phyloP scores from a whole-genome alignment of 352 stramenopile genomes.

The Phytophthora uliginosa region DNA sequence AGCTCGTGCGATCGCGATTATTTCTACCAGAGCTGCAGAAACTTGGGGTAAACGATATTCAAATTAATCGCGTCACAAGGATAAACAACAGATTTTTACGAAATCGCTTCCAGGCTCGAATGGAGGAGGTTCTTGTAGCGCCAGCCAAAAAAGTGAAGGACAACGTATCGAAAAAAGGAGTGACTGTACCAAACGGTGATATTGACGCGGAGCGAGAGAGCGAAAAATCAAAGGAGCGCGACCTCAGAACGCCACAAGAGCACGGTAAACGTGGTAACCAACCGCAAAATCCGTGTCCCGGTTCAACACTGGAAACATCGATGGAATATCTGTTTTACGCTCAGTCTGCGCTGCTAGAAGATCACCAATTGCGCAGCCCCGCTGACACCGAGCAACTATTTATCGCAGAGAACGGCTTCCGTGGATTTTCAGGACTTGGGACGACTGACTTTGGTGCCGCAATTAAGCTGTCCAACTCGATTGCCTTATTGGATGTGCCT shows the following conservation, averaged over 20 bases:
- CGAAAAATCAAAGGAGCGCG: slow-evolving; percentile 9
- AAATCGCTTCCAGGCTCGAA: slow-evolving; percentile 87
- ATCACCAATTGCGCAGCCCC: slow-evolving; percentile 42
- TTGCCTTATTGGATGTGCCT: slow-evolving; percentile 64
- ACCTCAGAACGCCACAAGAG: slow-evolving; percentile 8
- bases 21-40: slow-evolving; percentile 61
- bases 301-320: slow-evolving; percentile 55
- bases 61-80: slow-evolving; percentile 85
- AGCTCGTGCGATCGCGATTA: slow-evolving; percentile 83
- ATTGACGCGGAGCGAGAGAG: slow-evolving; percentile 8
- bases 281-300: slow-evolving; percentile 24
- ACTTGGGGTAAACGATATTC: slow-evolving; percentile 72
- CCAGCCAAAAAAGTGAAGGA: slow-evolving; percentile 75
- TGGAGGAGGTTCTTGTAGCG: slow-evolving; percentile 79
- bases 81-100: slow-evolving; percentile 92
- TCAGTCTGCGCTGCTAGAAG: slow-evolving; percentile 54
- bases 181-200: slow-evolving; percentile 62
- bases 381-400: slow-evolving; percentile 65
- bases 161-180: slow-evolving; percentile 85
- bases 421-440: slow-evolving; percentile 58
- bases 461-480: slow-evolving; percentile 83
- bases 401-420: slow-evolving; percentile 78
- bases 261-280: slow-evolving; percentile 18
- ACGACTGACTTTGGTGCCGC: slow-evolving; percentile 59
- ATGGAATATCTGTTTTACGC: slow-evolving; percentile 90